A percentile compares a stretch with the other conserved stretches of the same genome.
These are phyloP conservation scores for Phytophthora rubi DNA, from an alignment of 352 stramenopile species.

Conservation along the genomic window DNA sequence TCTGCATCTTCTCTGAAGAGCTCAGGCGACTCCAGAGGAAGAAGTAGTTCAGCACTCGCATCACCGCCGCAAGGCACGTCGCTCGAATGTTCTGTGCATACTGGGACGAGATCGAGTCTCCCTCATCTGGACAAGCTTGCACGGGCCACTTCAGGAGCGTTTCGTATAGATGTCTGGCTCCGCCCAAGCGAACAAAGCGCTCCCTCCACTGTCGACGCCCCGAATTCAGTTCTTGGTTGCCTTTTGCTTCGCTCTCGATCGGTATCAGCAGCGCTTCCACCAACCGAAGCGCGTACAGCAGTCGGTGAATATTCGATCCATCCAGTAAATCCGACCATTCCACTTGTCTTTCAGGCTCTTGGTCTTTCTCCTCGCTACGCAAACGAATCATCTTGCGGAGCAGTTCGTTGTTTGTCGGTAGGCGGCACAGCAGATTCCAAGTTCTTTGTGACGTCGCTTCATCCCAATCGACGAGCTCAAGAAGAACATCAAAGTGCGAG, in stretches of 20 bases:
- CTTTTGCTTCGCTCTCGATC: conserved; percentile 12
- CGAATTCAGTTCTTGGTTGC: conserved; percentile 34
- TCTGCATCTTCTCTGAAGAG: background rate
- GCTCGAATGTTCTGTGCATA: conserved; percentile 48
- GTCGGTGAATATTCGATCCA: conserved; percentile 49
- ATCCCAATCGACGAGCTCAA: conserved; percentile 65
- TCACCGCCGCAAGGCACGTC: conserved; percentile 62
- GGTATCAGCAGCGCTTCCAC: conserved; percentile 75
- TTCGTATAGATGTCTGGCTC: conserved; percentile 51
- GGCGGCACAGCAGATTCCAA: conserved; percentile 75
- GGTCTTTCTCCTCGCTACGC: conserved; percentile 23
- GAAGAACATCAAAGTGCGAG: conserved; percentile 58
- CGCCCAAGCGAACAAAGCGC: conserved; percentile 74
- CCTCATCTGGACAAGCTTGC: background rate
- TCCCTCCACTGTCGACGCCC: conserved; percentile 79
- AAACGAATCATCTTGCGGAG: conserved; percentile 74
- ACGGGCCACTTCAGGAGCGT: conserved; percentile 39
- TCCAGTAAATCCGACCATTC: conserved; percentile 61
- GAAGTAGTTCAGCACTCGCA: conserved; percentile 55
- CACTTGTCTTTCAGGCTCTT: conserved; percentile 23
- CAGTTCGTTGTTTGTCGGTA: conserved; percentile 73
- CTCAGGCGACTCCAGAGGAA: conserved; percentile 32
- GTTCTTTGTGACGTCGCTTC: conserved; percentile 61
- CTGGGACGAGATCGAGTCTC: conserved; percentile 16
- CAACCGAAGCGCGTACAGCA: conserved; percentile 72